These are phyloP conservation scores for Gillenia trifoliata DNA, from an alignment of 306 rosid species.

Conservation along the genomic window DNA sequence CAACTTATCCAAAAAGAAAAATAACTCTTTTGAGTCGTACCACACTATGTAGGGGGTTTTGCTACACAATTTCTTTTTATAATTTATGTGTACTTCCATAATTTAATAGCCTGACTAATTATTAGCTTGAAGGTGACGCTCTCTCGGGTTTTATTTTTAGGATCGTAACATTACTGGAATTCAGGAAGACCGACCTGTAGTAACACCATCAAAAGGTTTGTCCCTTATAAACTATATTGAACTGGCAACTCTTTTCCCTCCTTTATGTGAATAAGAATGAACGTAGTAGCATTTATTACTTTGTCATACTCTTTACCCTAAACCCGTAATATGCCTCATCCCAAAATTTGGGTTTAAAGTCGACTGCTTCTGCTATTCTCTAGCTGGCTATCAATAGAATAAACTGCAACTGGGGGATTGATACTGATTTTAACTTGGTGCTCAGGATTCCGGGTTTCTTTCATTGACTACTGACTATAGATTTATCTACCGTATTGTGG, in stretches of 20 bases:
- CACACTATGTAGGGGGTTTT: background rate
- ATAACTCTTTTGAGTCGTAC: background rate
- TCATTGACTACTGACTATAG: too few relatives aligned
- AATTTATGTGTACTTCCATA: background rate
- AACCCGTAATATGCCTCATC: background rate
- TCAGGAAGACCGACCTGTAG: slow-evolving; percentile 23
- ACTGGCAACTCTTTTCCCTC: background rate
- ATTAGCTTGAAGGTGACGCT: background rate
- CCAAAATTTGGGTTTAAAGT: too few relatives aligned
- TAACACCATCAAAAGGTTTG: slow-evolving; percentile 35
- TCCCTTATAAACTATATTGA: slow-evolving; percentile 18
- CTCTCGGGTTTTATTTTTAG: slow-evolving; percentile 26
- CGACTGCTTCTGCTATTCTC: too few relatives aligned
- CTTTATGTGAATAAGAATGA: background rate
- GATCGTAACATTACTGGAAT: slow-evolving; percentile 51
- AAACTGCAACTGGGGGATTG: too few relatives aligned
- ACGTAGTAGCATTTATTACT: background rate
- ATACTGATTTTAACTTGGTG: background rate
- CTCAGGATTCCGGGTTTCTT: background rate
- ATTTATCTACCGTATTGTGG: too few relatives aligned
- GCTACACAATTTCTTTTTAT: background rate
- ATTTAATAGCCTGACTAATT: background rate
- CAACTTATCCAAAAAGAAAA: background rate
- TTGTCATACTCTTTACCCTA: background rate
- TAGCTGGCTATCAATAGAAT: too few relatives aligned